A percentile compares a stretch with the other conserved stretches of the same genome.
These are phyloP conservation scores for Cyclostephanos tholiformis DNA, from an alignment of 108 stramenopile genomes.

Conservation along the genomic window DNA sequence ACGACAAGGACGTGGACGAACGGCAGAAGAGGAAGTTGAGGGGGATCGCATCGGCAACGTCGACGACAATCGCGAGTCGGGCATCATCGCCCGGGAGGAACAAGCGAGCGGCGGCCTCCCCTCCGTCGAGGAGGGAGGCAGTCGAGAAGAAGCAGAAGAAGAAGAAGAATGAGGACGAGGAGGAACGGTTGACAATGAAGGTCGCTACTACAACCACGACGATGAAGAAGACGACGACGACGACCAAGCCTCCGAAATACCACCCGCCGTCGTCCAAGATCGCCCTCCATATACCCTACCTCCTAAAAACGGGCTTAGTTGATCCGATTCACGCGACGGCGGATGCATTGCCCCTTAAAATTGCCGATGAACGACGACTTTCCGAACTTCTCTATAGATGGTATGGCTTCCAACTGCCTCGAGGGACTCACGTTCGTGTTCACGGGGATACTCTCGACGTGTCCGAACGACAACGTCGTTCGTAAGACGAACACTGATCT, in stretches of 20 bases:
- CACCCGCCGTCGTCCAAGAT: slow-evolving; percentile 38
- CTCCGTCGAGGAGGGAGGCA: neutral
- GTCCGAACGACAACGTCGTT: neutral
- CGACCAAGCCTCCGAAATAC: slow-evolving; percentile 29
- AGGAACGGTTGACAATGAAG: too few relatives aligned
- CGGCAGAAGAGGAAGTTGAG: too few relatives aligned
- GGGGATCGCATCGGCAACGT: too few relatives aligned
- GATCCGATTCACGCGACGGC: neutral
- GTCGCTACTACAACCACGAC: neutral
- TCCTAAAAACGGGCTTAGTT: neutral
- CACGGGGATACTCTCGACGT: slow-evolving; percentile 63
- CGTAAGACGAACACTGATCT: slow-evolving; percentile 16
- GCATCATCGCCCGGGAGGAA: too few relatives aligned
- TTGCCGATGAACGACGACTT: neutral
- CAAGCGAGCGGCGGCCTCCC: too few relatives aligned
- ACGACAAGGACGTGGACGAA: neutral
- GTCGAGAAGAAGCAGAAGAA: neutral
- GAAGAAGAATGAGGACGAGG: too few relatives aligned
- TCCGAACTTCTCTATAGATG: slow-evolving; percentile 10
- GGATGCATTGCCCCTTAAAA: slow-evolving; percentile 8
- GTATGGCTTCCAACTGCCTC: slow-evolving; percentile 32
- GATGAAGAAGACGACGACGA: too few relatives aligned
- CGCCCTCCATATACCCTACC: slow-evolving; percentile 23
- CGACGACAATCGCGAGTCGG: too few relatives aligned
- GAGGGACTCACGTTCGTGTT: slow-evolving; percentile 76